Percentiles rank a stretch among this genome's conserved stretches.
These are phyloP conservation scores for Dalechampia spathulata DNA, from an alignment of 441 rosid species.

Conservation along the genomic window DNA sequence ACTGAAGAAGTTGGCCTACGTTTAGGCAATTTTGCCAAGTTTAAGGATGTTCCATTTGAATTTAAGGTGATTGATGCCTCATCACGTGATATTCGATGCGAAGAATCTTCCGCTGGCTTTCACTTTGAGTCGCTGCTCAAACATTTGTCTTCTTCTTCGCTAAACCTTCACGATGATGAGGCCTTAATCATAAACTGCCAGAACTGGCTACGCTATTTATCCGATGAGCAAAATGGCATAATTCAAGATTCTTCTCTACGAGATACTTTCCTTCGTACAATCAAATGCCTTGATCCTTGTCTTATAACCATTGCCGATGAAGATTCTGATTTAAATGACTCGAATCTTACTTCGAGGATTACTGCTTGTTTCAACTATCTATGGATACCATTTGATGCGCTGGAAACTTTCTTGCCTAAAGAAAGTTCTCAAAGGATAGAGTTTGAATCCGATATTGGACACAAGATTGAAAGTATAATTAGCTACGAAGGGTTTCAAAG, in stretches of 20 bases:
- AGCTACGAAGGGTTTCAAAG: slow-evolving; percentile 49
- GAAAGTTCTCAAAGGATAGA: slow-evolving; percentile 51
- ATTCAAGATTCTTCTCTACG: slow-evolving; percentile 17
- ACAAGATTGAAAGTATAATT: slow-evolving; percentile 47
- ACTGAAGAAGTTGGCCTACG: slow-evolving; percentile 46
- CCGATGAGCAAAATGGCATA: slow-evolving; percentile 26
- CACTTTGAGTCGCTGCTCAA: slow-evolving; percentile 26
- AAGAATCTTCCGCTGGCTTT: slow-evolving; percentile 6
- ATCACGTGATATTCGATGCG: slow-evolving; percentile 3
- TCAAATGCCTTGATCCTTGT: slow-evolving; percentile 40
- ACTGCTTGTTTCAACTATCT: slow-evolving; percentile 51
- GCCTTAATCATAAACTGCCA: slow-evolving; percentile 56
- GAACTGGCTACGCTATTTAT: slow-evolving; percentile 50
- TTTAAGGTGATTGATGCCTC: slow-evolving; percentile 31
- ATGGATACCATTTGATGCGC: slow-evolving; percentile 67
- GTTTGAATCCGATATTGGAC: slow-evolving; percentile 51
- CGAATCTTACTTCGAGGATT: slow-evolving; percentile 42
- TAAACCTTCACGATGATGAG: slow-evolving; percentile 39
- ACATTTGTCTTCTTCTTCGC: slow-evolving; percentile 23
- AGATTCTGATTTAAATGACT: slow-evolving; percentile 41
- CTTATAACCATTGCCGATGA: slow-evolving; percentile 45
- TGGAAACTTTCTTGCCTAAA: slow-evolving; percentile 55
- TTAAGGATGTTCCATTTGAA: slow-evolving; percentile 44
- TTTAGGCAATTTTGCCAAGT: slow-evolving; percentile 47
- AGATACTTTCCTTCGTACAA: slow-evolving; percentile 30